Evolutionary conservation across 768 basidiomycete species (phyloP), one percentile per base, ranked within the genome.

Genomic region (Tricholoma saponaceum): DNA sequence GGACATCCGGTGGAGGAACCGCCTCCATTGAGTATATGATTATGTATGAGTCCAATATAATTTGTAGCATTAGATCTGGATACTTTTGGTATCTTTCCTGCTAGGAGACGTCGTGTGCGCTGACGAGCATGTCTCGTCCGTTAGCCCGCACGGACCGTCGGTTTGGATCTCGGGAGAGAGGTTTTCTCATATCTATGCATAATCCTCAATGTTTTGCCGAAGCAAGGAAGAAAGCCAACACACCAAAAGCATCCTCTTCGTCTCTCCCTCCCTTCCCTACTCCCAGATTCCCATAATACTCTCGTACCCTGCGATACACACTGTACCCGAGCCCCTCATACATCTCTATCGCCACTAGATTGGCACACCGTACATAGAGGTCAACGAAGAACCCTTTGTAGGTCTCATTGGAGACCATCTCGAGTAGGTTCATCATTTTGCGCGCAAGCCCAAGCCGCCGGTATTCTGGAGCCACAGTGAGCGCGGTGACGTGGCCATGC

Each of bases 401-500:
- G 23, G 79, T 80, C 58, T 85, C 80, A 69, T 95, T 88, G 1
- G 92, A 92, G 7, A 93, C 87, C 63, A 82, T 78, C 70, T 98
- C 96, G 46, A 99, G 87, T 50, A 90, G 78, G 60, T 77, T 69
- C 84, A 96, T 92, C 83, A 98, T 88, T 69, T 83, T 86, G 63
- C 86, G 83, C 0, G 93, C 96, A 46, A 98, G 85, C 1, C 85
- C 85, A 2, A 98, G 82, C 2, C 91, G 87, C 41, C 97, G 89
- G 72, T 92, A 97, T 65, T 92, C 87, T 12, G 97, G 97, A 0
- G 95, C 90, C 55, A 99, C 94, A 5, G 95, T 93, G 51, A 99
- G 77, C 0, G 95, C 95, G 0, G 96, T 98, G 65, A 98, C 87
- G 67, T 98, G 97, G 0, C 94, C 96, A 66, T 95, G 93, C 85